Base-by-base conservation (phyloP, 495 filamentous ascomycete genomes). In the Penicillium psychrofluorescens region DNA sequence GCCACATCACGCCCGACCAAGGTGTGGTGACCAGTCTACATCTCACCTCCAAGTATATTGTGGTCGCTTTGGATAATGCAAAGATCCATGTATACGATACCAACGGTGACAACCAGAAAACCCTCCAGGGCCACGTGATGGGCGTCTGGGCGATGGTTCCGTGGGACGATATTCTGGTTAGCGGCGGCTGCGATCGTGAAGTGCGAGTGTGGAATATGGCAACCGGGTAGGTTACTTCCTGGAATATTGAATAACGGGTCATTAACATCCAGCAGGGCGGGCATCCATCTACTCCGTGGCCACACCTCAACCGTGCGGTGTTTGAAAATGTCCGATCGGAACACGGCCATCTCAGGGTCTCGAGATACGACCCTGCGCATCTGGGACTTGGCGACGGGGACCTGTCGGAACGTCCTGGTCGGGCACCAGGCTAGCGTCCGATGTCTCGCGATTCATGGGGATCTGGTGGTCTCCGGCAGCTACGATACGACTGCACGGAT, bases 101-200 rank as follows among this genome's bases (percentile, higher is more conserved):
- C 9, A 81, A 92, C 48, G 92, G 92, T 22, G 79, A 86, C 44
- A 80, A 86, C 44, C 84, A 89, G 58, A 89, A 86, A 62, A 96
- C 89, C 3, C 74, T 98, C 11, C 82, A 89, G 56, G 92, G 92
- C 27, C 92, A 98, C 64, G 86, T 95, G 32, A 98, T 98, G 92
- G 92, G 92, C 30, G 92, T 98, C 33, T 98, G 92, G 92, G 92
- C 92, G 13, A 97, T 98, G 91, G 90, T 98, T 42, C 94, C 92
- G 11, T 95, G 90, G 87, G 94, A 86, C 46, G 90, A 98, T 62
- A 86, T 85, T 43, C 72, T 98, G 44, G 94, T 98, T 39, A 95
- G 89, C 57, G 92, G 92, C 51, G 92, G 92, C 29, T 98, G 92
- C 62, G 92, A 98, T 64, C 79, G 92, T 40, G 94, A 98, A 63